Base-by-base conservation (phyloP, 2,329 filamentous ascomycete genomes). In the Tetracladium maxilliforme region DNA sequence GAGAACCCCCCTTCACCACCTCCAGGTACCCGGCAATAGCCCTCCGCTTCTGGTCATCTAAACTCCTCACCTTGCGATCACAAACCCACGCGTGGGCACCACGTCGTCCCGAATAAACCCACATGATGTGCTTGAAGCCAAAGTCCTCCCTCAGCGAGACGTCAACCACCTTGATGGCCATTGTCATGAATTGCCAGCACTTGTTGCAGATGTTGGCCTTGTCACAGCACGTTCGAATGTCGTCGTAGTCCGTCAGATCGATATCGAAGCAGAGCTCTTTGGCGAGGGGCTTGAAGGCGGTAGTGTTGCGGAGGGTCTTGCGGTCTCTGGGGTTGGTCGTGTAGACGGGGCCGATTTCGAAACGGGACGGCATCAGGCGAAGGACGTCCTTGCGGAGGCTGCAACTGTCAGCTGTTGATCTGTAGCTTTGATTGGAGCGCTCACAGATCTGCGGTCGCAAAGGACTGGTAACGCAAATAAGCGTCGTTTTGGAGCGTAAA, bases 241-340 rank as follows among this genome's bases (percentile, higher is more conserved):
- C 83, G 47, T 98, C 90, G 52, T 98, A 98, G 54, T 95, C 90
- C 27, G 90, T 95, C 68, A 98, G 68, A 67, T 98, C 90, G 42
- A 98, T 95, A 76, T 98, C 90, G 51, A 98, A 95, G 40, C 93
- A 93, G 19, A 98, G 59, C 49, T 98, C 90, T 49, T 98, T 98
- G 28, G 80, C 68, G 16, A 94, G 51, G 0, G 90, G 87, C 34
- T 76, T 78, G 56, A 98, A 94, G 7, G 81, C 71, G 23, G 71
- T 70, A 18, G 75, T 68, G 49, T 84, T 87, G 26, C 77, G 72
- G 17, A 95, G 53, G 0, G 76, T 76, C 55, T 95, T 98, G 42
- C 87, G 75, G 41, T 98, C 90, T 39, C 84, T 77, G 1, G 90
- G 90, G 47, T 95, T 94, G 23, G 84, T 79, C 26, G 68, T 83